A percentile compares a stretch with the other conserved stretches of the same genome.
phyloP scores from a whole-genome alignment of 805 yeast genomes.

The Teunomyces aglyptinius region DNA sequence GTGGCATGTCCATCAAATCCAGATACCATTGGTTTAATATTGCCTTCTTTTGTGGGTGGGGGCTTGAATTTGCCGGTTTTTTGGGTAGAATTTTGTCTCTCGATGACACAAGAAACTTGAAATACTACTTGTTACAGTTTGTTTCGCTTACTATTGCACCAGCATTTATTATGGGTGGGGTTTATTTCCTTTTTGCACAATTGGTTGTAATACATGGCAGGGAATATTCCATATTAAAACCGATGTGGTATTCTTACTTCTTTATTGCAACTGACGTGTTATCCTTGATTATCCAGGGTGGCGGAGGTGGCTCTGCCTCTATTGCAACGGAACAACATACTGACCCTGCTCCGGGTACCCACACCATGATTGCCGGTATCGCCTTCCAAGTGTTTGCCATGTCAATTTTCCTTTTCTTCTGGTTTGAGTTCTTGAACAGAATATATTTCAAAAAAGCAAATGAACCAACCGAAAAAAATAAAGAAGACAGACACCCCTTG shows the following conservation, averaged over 20 bases:
- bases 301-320: slow-evolving; percentile 38
- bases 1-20: slow-evolving; percentile 29
- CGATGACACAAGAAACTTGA: slow-evolving; percentile 17
- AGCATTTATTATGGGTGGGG: slow-evolving; percentile 44
- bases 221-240: slow-evolving; percentile 35
- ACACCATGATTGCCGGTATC: slow-evolving; percentile 40
- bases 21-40: slow-evolving; percentile 41
- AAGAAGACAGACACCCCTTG: slow-evolving; percentile 11
- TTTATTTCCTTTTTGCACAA: slow-evolving; percentile 41
- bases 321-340: slow-evolving; percentile 21
- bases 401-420: slow-evolving; percentile 34
- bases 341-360: slow-evolving; percentile 31
- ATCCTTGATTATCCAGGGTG: slow-evolving; percentile 40
- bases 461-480: slow-evolving; percentile 6
- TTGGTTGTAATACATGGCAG: slow-evolving; percentile 38
- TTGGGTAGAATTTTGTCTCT: slow-evolving; percentile 36
- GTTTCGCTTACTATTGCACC: slow-evolving; percentile 39
- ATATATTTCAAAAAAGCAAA: slow-evolving; percentile 27
- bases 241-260: slow-evolving; percentile 44
- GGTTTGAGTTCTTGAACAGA: slow-evolving; percentile 35
- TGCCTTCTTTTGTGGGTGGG: slow-evolving; percentile 35
- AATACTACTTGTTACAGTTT: slow-evolving; percentile 30
- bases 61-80: slow-evolving; percentile 37
- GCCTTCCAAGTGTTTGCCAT: slow-evolving; percentile 38
- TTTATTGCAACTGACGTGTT: slow-evolving; percentile 38